A percentile compares a stretch with the other conserved stretches of the same genome.
These are phyloP conservation scores for Saitoella complicata DNA, from an alignment of 805 yeast genomes.

Conservation along the genomic window DNA sequence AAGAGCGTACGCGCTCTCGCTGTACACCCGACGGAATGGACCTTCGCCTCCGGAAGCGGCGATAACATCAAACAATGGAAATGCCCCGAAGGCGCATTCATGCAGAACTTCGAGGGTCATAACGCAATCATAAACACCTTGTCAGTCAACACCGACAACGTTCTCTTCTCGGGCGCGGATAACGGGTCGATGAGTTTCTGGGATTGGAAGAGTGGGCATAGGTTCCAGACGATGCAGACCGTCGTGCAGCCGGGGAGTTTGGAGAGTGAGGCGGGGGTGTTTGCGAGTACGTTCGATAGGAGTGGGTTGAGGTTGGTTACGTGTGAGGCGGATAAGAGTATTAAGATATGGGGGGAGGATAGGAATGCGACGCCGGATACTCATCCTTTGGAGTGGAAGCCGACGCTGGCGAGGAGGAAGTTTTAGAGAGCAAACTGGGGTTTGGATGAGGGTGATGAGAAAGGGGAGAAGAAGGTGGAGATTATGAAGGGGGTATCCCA, in stretches of 20 bases:
- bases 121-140: slow-evolving; percentile 51
- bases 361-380: slow-evolving; percentile 19
- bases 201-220: slow-evolving; percentile 59
- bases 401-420: slow-evolving; percentile 12
- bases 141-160: slow-evolving; percentile 44
- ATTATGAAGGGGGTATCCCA: no score
- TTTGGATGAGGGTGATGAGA: no score
- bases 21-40: slow-evolving; percentile 49
- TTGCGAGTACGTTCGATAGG: slow-evolving; percentile 57
- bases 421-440: slow-evolving; percentile 1
- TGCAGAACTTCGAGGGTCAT: slow-evolving; percentile 35
- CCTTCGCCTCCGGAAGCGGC: slow-evolving; percentile 67
- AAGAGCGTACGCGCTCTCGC: slow-evolving; percentile 64
- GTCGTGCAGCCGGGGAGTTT: slow-evolving; percentile 54
- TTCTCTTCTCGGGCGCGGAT: slow-evolving; percentile 68
- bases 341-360: slow-evolving; percentile 53
- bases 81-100: slow-evolving; percentile 57
- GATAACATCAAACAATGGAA: slow-evolving; percentile 75
- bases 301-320: slow-evolving; percentile 70
- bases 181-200: slow-evolving; percentile 62
- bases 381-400: slow-evolving; percentile 24
- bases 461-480: no score
- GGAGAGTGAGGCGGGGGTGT: slow-evolving; percentile 49
- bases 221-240: slow-evolving; percentile 39
- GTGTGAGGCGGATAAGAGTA: slow-evolving; percentile 79